phyloP scores from a whole-genome alignment of 345 rosid genomes.

The Sonneratia caseolaris region DNA sequence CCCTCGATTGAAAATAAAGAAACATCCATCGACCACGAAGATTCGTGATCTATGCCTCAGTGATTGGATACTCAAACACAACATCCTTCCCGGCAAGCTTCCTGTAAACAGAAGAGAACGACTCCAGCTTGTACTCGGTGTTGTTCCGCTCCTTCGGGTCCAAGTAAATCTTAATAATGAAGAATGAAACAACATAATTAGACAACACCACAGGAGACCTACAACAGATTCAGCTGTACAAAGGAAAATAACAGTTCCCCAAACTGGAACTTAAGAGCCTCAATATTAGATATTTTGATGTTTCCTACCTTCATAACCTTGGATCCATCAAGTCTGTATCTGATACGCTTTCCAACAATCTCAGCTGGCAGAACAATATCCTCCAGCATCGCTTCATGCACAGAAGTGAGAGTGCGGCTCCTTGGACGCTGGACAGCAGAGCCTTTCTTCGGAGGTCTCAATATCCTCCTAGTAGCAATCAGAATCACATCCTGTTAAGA shows the following conservation, averaged over 20 bases:
- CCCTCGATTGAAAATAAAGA: neutral
- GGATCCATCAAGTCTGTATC: conserved; percentile 72
- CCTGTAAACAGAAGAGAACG: conserved; percentile 70
- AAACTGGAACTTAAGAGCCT: neutral
- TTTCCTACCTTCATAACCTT: conserved; percentile 64
- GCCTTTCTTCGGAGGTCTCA: conserved; percentile 89
- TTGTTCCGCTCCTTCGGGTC: conserved; percentile 77
- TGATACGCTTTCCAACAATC: conserved; percentile 80
- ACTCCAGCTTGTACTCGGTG: conserved; percentile 71
- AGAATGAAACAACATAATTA: neutral
- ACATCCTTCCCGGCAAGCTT: conserved; percentile 80
- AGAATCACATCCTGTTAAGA: conserved; percentile 58
- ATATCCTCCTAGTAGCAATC: conserved; percentile 66
- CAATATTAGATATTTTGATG: neutral
- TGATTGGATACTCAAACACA: conserved; percentile 56
- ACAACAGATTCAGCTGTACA: neutral
- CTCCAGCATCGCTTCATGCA: conserved; percentile 78
- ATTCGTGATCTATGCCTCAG: conserved; percentile 35
- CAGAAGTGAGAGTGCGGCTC: conserved; percentile 69
- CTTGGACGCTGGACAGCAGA: conserved; percentile 91
- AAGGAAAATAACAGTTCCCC: no score
- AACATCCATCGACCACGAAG: neutral
- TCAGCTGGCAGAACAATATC: conserved; percentile 85
- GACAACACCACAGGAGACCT: neutral
- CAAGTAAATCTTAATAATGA: conserved; percentile 44